phyloP scores from a whole-genome alignment of 345 rosid genomes.

The Citrus mangshanensis region DNA sequence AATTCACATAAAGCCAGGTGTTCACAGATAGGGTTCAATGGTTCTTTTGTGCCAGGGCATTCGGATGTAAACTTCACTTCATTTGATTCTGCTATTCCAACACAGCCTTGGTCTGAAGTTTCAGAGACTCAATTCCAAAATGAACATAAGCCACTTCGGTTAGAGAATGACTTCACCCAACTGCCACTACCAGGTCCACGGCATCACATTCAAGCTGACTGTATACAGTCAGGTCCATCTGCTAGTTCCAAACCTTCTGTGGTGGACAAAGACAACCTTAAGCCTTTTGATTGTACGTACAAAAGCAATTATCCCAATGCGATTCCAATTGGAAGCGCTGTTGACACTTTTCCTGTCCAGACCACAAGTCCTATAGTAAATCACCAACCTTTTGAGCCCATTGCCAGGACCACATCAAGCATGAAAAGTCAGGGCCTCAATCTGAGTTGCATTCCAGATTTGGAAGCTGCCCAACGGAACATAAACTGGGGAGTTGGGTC shows the following conservation, averaged over 20 bases:
- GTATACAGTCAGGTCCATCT: constrained; percentile 20
- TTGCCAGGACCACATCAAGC: constrained; percentile 27
- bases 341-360: constrained; percentile 30
- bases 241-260: constrained; percentile 25
- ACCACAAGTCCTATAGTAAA: constrained; percentile 22
- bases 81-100: constrained; percentile 36
- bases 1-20: constrained; percentile 30
- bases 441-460: constrained; percentile 29
- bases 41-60: constrained; percentile 28
- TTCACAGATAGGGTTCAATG: constrained; percentile 41
- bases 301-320: constrained; percentile 24
- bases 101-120: constrained; percentile 52
- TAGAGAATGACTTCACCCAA: constrained; percentile 44
- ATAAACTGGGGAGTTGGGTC: constrained; percentile 31
- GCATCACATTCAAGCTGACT: constrained; percentile 24
- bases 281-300: constrained; percentile 37
- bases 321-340: constrained; percentile 14
- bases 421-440: constrained; percentile 37
- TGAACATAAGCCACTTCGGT: constrained; percentile 32
- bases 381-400: constrained; percentile 32
- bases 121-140: constrained; percentile 46
- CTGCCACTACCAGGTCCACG: constrained; percentile 32
- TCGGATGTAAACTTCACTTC: constrained; percentile 34
- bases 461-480: constrained; percentile 35
- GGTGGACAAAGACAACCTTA: constrained; percentile 30